Evolutionary conservation across 768 basidiomycete genomes (phyloP).

Genomic region (Termitomyces titanicus): DNA sequence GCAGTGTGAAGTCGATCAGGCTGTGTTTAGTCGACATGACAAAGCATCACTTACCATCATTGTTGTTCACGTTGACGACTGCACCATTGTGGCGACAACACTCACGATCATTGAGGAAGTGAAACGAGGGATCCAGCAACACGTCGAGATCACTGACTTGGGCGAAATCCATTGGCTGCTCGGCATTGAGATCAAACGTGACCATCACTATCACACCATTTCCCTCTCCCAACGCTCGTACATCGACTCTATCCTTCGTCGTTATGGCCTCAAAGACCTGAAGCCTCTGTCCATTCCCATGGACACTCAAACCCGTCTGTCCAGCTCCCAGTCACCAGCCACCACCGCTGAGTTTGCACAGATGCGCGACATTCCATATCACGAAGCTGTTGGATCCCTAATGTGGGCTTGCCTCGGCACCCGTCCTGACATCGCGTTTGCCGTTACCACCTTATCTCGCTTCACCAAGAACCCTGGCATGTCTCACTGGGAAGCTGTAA

Average conservation of each 20-base stretch:
- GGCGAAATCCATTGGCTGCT: too few relatives aligned
- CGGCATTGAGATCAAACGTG: slow-evolving; percentile 16
- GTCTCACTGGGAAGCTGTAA: not conserved
- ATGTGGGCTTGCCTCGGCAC: too few relatives aligned
- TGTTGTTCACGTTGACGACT: not conserved
- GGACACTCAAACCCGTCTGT: not conserved
- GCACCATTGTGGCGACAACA: too few relatives aligned
- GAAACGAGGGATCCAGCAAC: too few relatives aligned
- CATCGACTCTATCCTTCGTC: not conserved
- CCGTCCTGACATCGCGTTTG: slow-evolving; percentile 19
- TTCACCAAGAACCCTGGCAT: not conserved
- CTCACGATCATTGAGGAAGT: too few relatives aligned
- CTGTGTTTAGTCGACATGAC: slow-evolving; percentile 4
- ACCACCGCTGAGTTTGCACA: not conserved
- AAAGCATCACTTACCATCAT: slow-evolving; percentile 11
- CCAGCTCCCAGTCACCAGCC: slow-evolving; percentile 4
- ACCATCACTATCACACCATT: not conserved
- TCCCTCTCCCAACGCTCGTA: too few relatives aligned
- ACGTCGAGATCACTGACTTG: too few relatives aligned
- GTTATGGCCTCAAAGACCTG: not conserved
- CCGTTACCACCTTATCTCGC: not conserved
- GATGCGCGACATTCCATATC: slow-evolving; percentile 5
- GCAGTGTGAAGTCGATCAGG: too few relatives aligned
- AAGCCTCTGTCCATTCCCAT: slow-evolving; percentile 5
- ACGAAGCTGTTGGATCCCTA: too few relatives aligned